phyloP scores from a whole-genome alignment of 2,329 filamentous ascomycete genomes.

The Pseudogymnoascus sp. region DNA sequence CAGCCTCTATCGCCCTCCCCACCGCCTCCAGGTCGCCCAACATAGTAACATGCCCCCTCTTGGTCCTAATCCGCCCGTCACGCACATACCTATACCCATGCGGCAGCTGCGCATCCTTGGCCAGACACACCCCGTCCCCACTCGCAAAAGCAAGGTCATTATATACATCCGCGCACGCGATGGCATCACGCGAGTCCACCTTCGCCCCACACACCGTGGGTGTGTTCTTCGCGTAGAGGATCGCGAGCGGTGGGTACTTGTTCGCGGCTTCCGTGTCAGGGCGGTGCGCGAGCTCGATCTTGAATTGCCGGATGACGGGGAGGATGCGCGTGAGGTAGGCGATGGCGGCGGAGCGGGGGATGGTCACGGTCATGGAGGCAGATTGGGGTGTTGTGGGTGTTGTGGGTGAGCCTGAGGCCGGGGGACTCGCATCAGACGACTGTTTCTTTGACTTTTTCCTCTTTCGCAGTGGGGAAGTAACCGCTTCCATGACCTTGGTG shows the following conservation, averaged over 20 bases:
- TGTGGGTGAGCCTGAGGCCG: background rate
- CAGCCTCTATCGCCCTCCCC: slow-evolving; percentile 62
- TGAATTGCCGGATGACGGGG: slow-evolving; percentile 64
- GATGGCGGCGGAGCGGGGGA: slow-evolving; percentile 31
- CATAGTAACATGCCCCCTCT: slow-evolving; percentile 80
- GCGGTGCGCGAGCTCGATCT: slow-evolving; percentile 60
- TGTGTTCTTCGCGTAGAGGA: slow-evolving; percentile 80
- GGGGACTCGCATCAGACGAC: background rate
- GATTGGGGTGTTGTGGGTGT: slow-evolving; percentile 12
- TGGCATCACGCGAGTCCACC: slow-evolving; percentile 65
- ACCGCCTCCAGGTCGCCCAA: slow-evolving; percentile 78
- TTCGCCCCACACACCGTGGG: slow-evolving; percentile 79
- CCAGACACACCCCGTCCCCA: slow-evolving; percentile 83
- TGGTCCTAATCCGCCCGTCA: slow-evolving; percentile 69
- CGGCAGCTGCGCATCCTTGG: slow-evolving; percentile 78
- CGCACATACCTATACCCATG: slow-evolving; percentile 67
- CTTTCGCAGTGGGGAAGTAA: background rate
- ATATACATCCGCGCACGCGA: slow-evolving; percentile 70
- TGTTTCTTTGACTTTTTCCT: background rate
- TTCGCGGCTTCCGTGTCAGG: slow-evolving; percentile 56
- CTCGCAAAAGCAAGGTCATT: slow-evolving; percentile 80
- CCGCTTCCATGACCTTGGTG: background rate
- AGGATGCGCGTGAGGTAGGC: slow-evolving; percentile 72
- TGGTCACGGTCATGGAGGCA: slow-evolving; percentile 26
- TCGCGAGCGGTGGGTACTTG: slow-evolving; percentile 69